Evolutionary conservation across 2,329 filamentous ascomycete species (phyloP).

Genomic region (Colletotrichum salicis): DNA sequence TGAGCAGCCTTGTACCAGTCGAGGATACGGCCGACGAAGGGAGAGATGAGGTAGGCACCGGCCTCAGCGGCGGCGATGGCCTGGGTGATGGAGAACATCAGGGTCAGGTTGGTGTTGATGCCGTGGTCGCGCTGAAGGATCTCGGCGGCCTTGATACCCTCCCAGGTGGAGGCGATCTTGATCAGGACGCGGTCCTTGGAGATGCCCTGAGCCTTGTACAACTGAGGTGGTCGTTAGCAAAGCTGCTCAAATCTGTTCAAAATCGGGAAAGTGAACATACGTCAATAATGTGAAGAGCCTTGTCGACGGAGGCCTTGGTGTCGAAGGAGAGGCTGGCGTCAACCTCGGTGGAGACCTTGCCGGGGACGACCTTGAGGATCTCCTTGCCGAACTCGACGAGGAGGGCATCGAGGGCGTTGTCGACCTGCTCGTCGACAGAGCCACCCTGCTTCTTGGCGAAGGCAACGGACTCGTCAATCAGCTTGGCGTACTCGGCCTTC

Average conservation of each 20-base stretch:
- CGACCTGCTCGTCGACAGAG: constrained; percentile 82
- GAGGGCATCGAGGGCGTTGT: constrained; percentile 89
- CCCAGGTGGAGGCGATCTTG: constrained; percentile 99
- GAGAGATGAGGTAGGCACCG: constrained; percentile 95
- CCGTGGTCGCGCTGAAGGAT: constrained; percentile 95
- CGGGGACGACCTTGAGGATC: constrained; percentile 96
- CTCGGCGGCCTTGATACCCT: constrained; percentile 98
- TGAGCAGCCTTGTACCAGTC: constrained; percentile 98
- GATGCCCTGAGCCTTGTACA: constrained; percentile 93
- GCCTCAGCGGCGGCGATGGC: constrained; percentile 97
- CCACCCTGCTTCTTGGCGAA: constrained; percentile 84
- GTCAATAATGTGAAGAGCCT: constrained; percentile 96
- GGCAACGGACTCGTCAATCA: constrained; percentile 86
- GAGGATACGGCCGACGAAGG: constrained; percentile 98
- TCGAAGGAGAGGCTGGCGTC: constrained; percentile 97
- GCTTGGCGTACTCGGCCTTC: constrained; percentile 93
- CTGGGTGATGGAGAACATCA: constrained; percentile 97
- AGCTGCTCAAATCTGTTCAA: constrained; percentile 15
- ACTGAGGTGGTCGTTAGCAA: constrained; percentile 60
- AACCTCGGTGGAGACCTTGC: constrained; percentile 99
- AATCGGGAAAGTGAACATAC: constrained; percentile 60
- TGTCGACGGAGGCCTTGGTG: constrained; percentile 89
- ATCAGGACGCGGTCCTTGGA: constrained; percentile 95
- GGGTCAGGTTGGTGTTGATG: constrained; percentile 98
- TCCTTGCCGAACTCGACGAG: constrained; percentile 98